Evolutionary conservation across 495 filamentous ascomycete genomes (phyloP).

Genomic region (Cladorrhinum samala): DNA sequence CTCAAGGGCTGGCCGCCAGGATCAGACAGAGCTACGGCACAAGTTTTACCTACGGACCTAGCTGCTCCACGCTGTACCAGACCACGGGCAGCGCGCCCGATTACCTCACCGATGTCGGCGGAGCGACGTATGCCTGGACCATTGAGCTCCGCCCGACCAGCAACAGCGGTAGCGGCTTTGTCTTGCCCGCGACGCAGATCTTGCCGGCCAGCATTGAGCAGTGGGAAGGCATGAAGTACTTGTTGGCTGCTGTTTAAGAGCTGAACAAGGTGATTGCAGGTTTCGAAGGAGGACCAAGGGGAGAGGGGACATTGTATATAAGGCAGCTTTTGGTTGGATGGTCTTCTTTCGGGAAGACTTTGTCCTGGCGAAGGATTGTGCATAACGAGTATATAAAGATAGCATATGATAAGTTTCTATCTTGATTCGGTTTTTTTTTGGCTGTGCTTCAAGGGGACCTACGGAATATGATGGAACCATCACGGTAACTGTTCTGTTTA

Average conservation of each 20-base stretch:
- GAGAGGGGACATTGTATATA: too few species aligned
- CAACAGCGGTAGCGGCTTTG: constrained; percentile 45
- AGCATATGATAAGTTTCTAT: too few species aligned
- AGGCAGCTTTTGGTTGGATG: too few species aligned
- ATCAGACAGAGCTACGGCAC: constrained; percentile 46
- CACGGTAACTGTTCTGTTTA: too few species aligned
- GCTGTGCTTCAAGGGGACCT: too few species aligned
- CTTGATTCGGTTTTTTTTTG: too few species aligned
- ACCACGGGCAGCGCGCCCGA: constrained; percentile 51
- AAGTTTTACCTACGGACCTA: constrained; percentile 45
- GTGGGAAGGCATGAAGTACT: constrained; percentile 50
- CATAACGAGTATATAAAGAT: too few species aligned
- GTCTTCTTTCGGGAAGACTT: too few species aligned
- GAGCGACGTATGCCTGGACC: constrained; percentile 50
- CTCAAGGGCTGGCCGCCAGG: constrained; percentile 32
- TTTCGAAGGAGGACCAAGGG: too few species aligned
- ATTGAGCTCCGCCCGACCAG: constrained; percentile 41
- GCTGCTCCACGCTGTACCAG: constrained; percentile 54
- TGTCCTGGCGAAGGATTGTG: too few species aligned
- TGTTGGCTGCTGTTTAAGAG: constrained; percentile 27
- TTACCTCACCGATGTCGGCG: constrained; percentile 46
- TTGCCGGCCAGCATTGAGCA: constrained; percentile 44
- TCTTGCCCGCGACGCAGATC: constrained; percentile 53
- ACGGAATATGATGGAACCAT: too few species aligned
- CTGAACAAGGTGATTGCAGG: too few species aligned